Conservation (phyloP, 2,329 filamentous ascomycete genomes). For the Tolypocladium endophyticum region DNA sequence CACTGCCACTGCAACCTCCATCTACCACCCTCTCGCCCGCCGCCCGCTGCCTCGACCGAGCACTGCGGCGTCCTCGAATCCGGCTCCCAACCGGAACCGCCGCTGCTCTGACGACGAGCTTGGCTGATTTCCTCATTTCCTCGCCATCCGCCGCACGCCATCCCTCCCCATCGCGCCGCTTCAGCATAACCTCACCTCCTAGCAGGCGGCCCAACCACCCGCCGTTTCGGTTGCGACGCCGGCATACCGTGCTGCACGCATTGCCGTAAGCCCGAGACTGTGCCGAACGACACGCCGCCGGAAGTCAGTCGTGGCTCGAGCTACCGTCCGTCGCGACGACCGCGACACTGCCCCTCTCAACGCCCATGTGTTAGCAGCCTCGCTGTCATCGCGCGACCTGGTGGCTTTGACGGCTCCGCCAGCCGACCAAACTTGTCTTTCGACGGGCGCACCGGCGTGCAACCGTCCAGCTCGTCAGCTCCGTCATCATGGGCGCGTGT, state of each 20-base stretch:
- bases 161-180: not conserved
- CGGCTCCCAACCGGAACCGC: not conserved
- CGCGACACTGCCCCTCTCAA: not conserved
- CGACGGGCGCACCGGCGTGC: not conserved
- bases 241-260: not conserved
- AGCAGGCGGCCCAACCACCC: not conserved
- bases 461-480: conserved; percentile 5
- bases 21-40: not conserved
- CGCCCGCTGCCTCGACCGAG: not conserved
- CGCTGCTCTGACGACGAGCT: not conserved
- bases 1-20: conserved; percentile 4
- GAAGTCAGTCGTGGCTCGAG: not conserved
- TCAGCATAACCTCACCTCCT: not conserved
- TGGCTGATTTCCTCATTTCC: not conserved
- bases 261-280: not conserved
- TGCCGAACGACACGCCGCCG: not conserved
- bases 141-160: not conserved
- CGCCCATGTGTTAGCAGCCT: conserved; percentile 1
- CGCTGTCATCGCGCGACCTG: not conserved
- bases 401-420: not conserved
- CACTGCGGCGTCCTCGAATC: not conserved
- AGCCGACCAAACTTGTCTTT: not conserved
- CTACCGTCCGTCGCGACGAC: not conserved
- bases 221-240: not conserved
- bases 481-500: conserved; percentile 73